Evolutionary conservation across 2,329 filamentous ascomycete genomes (phyloP).

Genomic region (Monilinia vaccinii-corymbosi): DNA sequence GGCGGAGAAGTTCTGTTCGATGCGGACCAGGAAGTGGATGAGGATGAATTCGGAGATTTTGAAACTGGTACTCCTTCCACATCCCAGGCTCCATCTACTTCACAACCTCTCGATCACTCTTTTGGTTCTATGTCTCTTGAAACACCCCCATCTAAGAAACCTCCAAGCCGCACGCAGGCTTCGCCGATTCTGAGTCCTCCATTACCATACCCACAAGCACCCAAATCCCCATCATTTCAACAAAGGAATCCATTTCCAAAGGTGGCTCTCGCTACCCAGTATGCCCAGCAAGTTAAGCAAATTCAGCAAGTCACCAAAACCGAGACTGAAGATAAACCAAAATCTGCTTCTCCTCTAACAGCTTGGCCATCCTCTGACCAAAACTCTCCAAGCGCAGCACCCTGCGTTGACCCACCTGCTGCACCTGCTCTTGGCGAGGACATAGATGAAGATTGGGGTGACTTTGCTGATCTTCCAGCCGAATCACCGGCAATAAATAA

Average conservation of each 20-base stretch:
- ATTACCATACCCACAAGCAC: slow-evolving; percentile 37
- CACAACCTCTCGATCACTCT: slow-evolving; percentile 27
- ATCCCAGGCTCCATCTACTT: slow-evolving; percentile 16
- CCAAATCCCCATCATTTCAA: slow-evolving; percentile 44
- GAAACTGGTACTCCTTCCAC: slow-evolving; percentile 40
- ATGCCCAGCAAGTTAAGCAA: slow-evolving; percentile 30
- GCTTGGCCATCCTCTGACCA: slow-evolving; percentile 26
- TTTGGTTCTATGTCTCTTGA: slow-evolving; percentile 25
- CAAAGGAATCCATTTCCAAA: slow-evolving; percentile 45
- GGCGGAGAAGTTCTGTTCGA: slow-evolving; percentile 29
- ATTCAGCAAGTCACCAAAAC: slow-evolving; percentile 27
- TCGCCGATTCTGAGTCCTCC: slow-evolving; percentile 24
- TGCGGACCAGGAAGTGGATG: slow-evolving; percentile 34
- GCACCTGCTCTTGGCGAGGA: slow-evolving; percentile 24
- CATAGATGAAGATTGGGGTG: slow-evolving; percentile 43
- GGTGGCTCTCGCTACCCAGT: slow-evolving; percentile 36
- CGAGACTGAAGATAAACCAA: slow-evolving; percentile 29
- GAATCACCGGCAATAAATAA: slow-evolving; percentile 18
- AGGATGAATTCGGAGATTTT: slow-evolving; percentile 60
- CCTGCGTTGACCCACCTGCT: slow-evolving; percentile 23
- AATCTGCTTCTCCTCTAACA: slow-evolving; percentile 26
- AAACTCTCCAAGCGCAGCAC: slow-evolving; percentile 13
- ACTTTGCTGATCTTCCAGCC: slow-evolving; percentile 37
- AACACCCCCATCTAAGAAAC: slow-evolving; percentile 26
- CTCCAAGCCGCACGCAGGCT: slow-evolving; percentile 29